Base-by-base conservation (phyloP, 192 early-diverging fungal species). In the Gryganskiella cystojenkinii region DNA sequence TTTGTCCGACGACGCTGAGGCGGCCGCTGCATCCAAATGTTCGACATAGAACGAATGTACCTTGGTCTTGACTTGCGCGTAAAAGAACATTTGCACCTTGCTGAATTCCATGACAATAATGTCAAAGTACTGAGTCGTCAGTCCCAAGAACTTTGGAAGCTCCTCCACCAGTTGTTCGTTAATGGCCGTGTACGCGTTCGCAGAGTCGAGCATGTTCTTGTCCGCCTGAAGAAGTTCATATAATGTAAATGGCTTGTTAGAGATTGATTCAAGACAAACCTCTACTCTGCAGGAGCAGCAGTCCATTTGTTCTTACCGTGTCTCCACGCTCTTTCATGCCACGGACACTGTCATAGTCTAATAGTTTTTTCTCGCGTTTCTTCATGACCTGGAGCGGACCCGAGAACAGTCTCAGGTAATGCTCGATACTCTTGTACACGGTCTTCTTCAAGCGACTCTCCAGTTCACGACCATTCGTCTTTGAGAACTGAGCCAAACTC, bases 81-180 rank as follows among this genome's bases (percentile, higher is more conserved):
- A 83, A 40, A 87, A 83, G 30, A 51, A 80, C 31, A 82, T 66
- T 53, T 92, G 91, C 0, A 91, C 72, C 40, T 71, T 67, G 13
- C 82, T 81, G 64, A 92, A 84, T 24, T 87, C 83, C 61, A 80
- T 80, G 2, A 87, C 67, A 20, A 92, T 85, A 9, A 87, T 53
- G 37, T 90, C 86, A 60, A 91, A 84, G 70, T 91, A 93, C 62
- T 86, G 79, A 1, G 76, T 70, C 0, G 88, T 84, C 8, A 93
- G 66, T 31, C 63, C 62, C 30, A 90, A 65, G 47, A 93, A 91
- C 57, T 71, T 70, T 2, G 93, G 93, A 7, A 95, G 81, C 55
- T 95, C 91, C 53, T 92, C 90, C 51, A 89, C 65, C 9, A 95
- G 76, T 70, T 95, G 91, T 14, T 82, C 90, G 67, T 92, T 89